Conservation (phyloP, 2,329 filamentous ascomycete genomes). For the Sclerotiophoma versabilis region DNA sequence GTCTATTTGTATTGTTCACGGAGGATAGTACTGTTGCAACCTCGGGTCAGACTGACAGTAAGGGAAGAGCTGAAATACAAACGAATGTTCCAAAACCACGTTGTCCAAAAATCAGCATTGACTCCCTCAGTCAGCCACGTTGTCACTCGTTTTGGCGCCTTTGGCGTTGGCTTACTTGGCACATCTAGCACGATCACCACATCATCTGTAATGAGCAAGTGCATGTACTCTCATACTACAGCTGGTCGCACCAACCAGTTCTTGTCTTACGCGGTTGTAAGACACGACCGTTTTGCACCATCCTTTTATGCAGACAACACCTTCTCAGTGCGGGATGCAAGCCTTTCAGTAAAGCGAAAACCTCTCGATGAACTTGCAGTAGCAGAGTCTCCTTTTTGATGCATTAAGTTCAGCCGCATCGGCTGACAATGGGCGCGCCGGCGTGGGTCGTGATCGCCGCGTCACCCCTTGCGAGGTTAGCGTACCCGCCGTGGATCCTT, state of each 20-base stretch:
- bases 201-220: neutral
- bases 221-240: neutral
- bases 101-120: no score
- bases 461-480: constrained; percentile 3
- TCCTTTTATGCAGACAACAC: neutral
- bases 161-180: neutral
- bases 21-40: no score
- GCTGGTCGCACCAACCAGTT: neutral
- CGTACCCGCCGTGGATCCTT: neutral
- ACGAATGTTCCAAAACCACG: neutral
- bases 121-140: neutral
- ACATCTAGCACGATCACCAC: no score
- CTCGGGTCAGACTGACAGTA: no score
- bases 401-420: constrained; percentile 6
- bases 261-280: neutral
- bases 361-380: neutral
- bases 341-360: neutral
- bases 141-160: neutral
- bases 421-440: constrained; percentile 7
- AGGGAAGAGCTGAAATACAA: no score
- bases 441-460: constrained; percentile 1
- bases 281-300: neutral
- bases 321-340: neutral
- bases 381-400: constrained; percentile 8
- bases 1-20: no score